Conservation (phyloP, 208 protist genomes). For the Leishmania arabica region DNA sequence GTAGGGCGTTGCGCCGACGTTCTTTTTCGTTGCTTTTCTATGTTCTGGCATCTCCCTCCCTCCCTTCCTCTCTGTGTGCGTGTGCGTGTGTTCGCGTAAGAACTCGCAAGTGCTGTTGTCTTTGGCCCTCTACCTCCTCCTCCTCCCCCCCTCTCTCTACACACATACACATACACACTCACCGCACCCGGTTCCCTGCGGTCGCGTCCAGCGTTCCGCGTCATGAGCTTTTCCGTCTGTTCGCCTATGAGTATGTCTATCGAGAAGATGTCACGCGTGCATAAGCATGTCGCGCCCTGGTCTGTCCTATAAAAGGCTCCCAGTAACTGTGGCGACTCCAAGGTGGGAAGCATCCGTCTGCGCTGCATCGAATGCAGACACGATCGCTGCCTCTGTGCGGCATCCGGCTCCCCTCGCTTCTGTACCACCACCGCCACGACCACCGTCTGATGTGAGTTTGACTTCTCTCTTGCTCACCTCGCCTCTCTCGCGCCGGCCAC, state of each 20-base stretch:
- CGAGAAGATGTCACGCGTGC: not conserved
- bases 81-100: no score
- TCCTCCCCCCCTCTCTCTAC: not conserved
- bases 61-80: not conserved
- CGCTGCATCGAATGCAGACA: not conserved
- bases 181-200: not conserved
- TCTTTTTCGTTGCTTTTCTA: not conserved
- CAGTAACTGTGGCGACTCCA: not conserved
- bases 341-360: not conserved
- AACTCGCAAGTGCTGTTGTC: not conserved
- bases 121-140: not conserved
- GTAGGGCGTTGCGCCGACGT: not conserved
- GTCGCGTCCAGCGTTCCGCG: not conserved
- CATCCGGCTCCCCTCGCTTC: not conserved
- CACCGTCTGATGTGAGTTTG: not conserved
- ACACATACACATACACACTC: not conserved
- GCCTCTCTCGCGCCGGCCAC: not conserved
- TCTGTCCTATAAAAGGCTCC: not conserved
- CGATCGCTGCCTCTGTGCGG: not conserved
- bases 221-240: not conserved
- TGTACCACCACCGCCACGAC: not conserved
- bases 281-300: not conserved
- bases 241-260: not conserved
- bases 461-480: not conserved
- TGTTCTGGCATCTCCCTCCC: not conserved